Base-by-base conservation (phyloP, 768 basidiomycete species). In the Pisolithus microcarpus region DNA sequence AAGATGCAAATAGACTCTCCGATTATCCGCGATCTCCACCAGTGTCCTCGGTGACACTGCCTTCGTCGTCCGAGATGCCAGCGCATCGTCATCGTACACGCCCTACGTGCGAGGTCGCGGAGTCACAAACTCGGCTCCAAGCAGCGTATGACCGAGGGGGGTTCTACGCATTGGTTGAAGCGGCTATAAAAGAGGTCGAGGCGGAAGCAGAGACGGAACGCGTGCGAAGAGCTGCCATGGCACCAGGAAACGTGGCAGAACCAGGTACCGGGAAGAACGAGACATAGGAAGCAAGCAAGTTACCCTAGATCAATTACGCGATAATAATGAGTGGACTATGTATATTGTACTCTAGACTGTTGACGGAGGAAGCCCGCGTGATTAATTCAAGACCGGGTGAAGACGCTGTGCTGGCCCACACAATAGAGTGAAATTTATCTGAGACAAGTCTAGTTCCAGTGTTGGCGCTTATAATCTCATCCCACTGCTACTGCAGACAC, bases 121-220 rank as follows among this genome's bases (percentile, higher is more conserved):
- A 73, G 0, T 77, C 82, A 0, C 72, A 85, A 53, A 65, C 72
- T 44, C 72, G 84, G 9, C 64, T 88, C 10, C 60, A 68, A 40
- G 71, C 62, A 6, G 82, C 82, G 0, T 88, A 77, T 54, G 77
- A 83, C 9, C 64, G 74, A 19, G 82, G 78, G 5, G 84, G 86
- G 0, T 66, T 85, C 28, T 57, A 70, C 0, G 68, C 73, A 1
- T 85, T 84, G 81, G 69, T 72, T 9, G 70, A 79, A 49, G 71
- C 69, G n/a, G 80, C 73, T 1, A 55, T 72, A 48, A 67, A 67
- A 24, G 85, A 86, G 61, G 52, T 82, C 44, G 83, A 86, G 58
- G 72, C 72, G 0, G 85, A 87, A 58, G 71, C 68, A 0, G 65
- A 74, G 38, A 52, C 74, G 11, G 84, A 85, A 58, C 65, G 79